Base-by-base conservation (phyloP, 805 yeast genomes). In the Lipomyces chichibuensis region DNA sequence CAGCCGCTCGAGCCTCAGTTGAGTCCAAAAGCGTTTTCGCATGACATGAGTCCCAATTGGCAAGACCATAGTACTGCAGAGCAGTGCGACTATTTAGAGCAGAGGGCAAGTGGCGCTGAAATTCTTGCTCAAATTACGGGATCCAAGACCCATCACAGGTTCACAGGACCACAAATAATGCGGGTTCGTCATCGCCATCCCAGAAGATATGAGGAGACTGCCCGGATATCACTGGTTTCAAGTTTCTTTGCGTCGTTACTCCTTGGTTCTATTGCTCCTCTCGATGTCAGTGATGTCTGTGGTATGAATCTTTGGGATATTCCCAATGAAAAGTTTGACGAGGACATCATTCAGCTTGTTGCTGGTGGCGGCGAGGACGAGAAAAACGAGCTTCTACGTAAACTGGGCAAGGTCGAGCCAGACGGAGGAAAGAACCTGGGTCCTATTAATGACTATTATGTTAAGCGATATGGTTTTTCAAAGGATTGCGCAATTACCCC, bases 271-370 rank as follows among this genome's bases (percentile, higher is more conserved):
- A 80, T 90, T 56, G 82, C 88, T 2, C 82, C 84, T 2, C 80
- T 91, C 65, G 98, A 92, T 72, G 88, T 88, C 73, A 87, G 91
- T 14, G 98, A 93, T 78, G 96, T 91, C 1, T 91, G 97, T 79
- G 98, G 98, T 11, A 92, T 92, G 95, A 93, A 93, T 73, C 74
- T 92, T 58, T 92, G 91, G 80, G 93, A 91, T 76, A 84, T 92
- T 53, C 70, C 79, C n/a, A 79, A 84, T 11, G 80, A 82, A 39
- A 76, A 81, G 23, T 92, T 85, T 81, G 82, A 87, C 74, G 84
- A 84, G 11, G 82, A 82, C 14, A 81, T 92, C 52, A 74, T 91
- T 27, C 79, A 85, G 0, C 77, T 78, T 29, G 73, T 79, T 29
- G 77, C 79, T 13, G 72, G 79, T 3, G 73, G 80, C 20, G 77